Evolutionary conservation across 805 yeast species (phyloP).

Genomic region (Myxozyma neotropica): DNA sequence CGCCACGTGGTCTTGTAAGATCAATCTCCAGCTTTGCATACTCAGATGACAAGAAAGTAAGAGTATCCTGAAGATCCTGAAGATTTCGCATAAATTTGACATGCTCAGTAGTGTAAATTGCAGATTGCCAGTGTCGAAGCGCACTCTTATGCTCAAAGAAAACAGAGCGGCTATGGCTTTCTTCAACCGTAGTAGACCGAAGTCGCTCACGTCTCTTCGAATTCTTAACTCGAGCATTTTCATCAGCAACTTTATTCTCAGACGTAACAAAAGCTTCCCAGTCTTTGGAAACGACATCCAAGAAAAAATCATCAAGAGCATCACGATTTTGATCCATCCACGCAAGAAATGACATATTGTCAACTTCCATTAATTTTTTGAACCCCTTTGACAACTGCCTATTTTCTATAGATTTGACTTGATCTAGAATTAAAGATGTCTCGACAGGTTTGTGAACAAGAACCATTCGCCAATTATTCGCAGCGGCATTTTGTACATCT

Average conservation of each 20-base stretch:
- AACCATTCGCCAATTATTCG: conserved; percentile 30
- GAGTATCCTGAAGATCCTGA: conserved; percentile 69
- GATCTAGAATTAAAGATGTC: conserved; percentile 29
- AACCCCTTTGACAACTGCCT: conserved; percentile 25
- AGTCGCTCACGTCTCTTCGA: conserved; percentile 26
- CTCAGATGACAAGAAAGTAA: conserved; percentile 50
- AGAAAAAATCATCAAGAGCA: conserved; percentile 29
- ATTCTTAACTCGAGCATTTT: conserved; percentile 11
- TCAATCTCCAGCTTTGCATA: conserved; percentile 55
- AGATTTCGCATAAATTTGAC: conserved; percentile 53
- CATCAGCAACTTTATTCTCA: conserved; percentile 29
- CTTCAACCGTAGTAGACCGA: conserved; percentile 17
- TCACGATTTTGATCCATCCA: conserved; percentile 26
- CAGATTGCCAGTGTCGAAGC: conserved; percentile 35
- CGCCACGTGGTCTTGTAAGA: conserved; percentile 42
- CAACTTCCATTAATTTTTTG: conserved; percentile 24
- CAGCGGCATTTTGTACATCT: conserved; percentile 27
- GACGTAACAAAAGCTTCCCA: conserved; percentile 29
- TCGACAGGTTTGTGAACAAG: conserved; percentile 32
- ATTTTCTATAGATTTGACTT: conserved; percentile 23
- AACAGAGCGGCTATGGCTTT: conserved; percentile 14
- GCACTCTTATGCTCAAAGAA: conserved; percentile 29
- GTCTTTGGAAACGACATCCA: conserved; percentile 24
- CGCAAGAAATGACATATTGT: conserved; percentile 24
- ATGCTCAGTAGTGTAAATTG: conserved; percentile 40